Evolutionary conservation across 805 yeast species (phyloP).

Genomic region (Wickerhamiella qilinensis): DNA sequence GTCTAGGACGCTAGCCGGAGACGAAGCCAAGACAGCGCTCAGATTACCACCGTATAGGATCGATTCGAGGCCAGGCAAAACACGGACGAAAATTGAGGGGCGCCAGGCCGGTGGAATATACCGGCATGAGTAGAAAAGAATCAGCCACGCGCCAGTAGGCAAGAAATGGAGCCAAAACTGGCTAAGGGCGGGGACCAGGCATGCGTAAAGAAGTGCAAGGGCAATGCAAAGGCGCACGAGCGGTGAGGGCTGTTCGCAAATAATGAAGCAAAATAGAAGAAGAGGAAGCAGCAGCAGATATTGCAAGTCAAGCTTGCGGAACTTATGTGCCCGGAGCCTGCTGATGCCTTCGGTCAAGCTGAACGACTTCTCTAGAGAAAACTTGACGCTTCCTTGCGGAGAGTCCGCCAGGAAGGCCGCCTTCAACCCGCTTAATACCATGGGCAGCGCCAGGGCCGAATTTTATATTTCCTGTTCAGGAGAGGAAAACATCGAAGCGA

Average conservation of each 20-base stretch:
- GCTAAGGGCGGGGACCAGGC: constrained; percentile 58
- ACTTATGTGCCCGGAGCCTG: constrained; percentile 19
- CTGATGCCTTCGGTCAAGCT: constrained; percentile 21
- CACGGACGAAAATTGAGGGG: constrained; percentile 80
- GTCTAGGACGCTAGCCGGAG: constrained; percentile 49
- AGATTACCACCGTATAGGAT: constrained; percentile 83
- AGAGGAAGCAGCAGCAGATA: constrained; percentile 35
- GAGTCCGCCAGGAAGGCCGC: constrained; percentile 21
- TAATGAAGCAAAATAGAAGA: constrained; percentile 31
- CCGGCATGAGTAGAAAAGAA: constrained; percentile 61
- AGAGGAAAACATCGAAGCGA: no score
- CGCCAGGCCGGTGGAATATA: constrained; percentile 59
- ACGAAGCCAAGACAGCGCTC: constrained; percentile 64
- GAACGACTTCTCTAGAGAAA: constrained; percentile 20
- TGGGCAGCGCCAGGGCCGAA: no score
- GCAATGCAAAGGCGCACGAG: constrained; percentile 23
- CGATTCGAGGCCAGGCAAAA: constrained; percentile 82
- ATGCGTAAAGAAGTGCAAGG: constrained; percentile 26
- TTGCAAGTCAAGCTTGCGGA: constrained; percentile 29
- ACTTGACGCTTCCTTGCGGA: constrained; percentile 20
- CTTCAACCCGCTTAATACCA: not conserved
- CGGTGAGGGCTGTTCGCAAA: constrained; percentile 21
- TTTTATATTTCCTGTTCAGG: no score
- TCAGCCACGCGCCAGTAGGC: constrained; percentile 77
- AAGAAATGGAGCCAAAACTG: constrained; percentile 74